Evolutionary conservation across 306 rosid species (phyloP), one percentile per base, ranked within the genome.

Genomic region (Malus sylvestris): DNA sequence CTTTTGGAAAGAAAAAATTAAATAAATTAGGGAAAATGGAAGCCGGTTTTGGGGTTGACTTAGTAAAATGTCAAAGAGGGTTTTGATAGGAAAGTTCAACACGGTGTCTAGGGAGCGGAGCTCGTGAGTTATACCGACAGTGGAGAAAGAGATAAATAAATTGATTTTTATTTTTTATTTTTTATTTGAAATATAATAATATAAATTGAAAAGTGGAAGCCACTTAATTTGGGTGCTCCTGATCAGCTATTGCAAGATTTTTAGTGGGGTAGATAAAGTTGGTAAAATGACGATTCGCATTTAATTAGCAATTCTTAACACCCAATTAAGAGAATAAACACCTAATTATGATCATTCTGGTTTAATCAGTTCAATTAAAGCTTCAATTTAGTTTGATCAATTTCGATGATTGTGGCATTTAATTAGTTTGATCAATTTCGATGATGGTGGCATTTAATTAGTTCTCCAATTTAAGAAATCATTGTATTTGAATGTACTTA

Each of bases 81-180:
- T 40, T 81, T 81, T 75, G 77, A 71, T 65, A 59, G 57, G 61
- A 38, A 57, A 62, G 30, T 63, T 73, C 74, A 86, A 87, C 86
- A 79, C 91, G 86, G 89, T 70, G 86, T 72, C 71, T 77, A 4
- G 64, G 68, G 74, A 75, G 79, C 75, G 85, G 77, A 35, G 72
- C 86, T 83, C 81, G 86, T 72, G 81, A 78, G 83, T 63, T 83
- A 33, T 87, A 75, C 88, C 87, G 86, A 87, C 90, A 84, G 80
- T 79, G 76, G 73, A 59, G 68, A 45, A 12, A 35, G 52, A 60
- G 35, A 60, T 45, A 23, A 46, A 16, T 49, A 23, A 12, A 23
- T 62, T 15, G 12, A 55, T 57, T 11, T 23, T 2, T 35, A 2
- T 0, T n/a, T 27, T 5, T 27, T 12, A 12, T 3, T 55, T 3